These are phyloP conservation scores for Neurospora sp. DNA, from an alignment of 495 filamentous ascomycete genomes.

Conservation along the genomic window DNA sequence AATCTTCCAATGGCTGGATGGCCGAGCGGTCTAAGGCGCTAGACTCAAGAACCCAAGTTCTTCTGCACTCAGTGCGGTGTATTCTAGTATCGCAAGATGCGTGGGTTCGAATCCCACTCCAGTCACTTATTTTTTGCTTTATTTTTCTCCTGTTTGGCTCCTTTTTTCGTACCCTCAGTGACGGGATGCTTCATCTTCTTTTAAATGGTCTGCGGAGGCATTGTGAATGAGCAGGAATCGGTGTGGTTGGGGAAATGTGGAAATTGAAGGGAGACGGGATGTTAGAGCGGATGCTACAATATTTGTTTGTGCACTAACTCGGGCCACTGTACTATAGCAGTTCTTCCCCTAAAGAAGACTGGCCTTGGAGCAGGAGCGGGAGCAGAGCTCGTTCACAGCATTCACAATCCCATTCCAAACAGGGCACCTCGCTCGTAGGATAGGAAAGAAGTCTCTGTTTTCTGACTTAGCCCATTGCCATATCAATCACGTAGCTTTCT, in stretches of 20 bases:
- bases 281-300: neutral
- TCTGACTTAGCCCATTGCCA: neutral
- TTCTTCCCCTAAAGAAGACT: neutral
- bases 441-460: neutral
- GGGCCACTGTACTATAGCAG: neutral
- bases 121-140: conserved; percentile 14
- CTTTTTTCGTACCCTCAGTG: neutral
- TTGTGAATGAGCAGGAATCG: neutral
- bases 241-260: neutral
- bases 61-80: conserved; percentile 5
- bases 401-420: neutral
- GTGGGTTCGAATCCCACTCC: conserved; percentile 3
- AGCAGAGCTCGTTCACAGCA: neutral
- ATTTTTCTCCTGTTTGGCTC: neutral
- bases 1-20: conserved; percentile 10
- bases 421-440: neutral
- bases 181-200: neutral
- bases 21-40: conserved; percentile 26
- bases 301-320: neutral
- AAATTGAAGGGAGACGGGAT: neutral
- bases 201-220: neutral
- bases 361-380: neutral
- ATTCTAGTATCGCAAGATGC: conserved; percentile 1
- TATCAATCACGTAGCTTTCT: neutral
- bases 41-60: conserved; percentile 17